Base-by-base conservation (phyloP, 2,329 filamentous ascomycete species). In the Fusarium agapanthi region DNA sequence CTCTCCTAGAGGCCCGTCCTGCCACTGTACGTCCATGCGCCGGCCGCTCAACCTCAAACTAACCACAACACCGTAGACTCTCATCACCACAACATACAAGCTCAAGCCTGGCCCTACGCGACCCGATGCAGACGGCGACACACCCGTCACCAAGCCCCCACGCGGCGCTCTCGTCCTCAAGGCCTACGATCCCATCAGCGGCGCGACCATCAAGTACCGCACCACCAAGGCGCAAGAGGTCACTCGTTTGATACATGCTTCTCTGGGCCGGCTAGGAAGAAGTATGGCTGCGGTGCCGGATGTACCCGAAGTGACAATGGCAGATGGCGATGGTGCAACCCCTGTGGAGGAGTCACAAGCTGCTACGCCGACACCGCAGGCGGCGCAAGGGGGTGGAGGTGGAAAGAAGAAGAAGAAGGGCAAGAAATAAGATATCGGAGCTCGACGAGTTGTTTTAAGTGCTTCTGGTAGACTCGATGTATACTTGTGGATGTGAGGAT, bases 211-310 rank as follows among this genome's bases (percentile, higher is more conserved):
- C 71, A 97, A 98, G 84, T 98, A 98, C 86, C 88, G 90, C 80
- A 99, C 96, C 40, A 92, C 92, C 80, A 97, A 97, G 83, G 94
- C 93, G 26, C 93, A 94, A 26, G 95, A 98, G 83, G 95, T 99
- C 15, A 92, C 92, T 30, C 87, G 96, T 34, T 84, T 99, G 77
- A 89, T 99, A 64, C 75, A 79, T 69, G 89, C 90, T 57, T 89
- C 91, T 47, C 82, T 99, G 71, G 95, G 94, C 2, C 88, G 89
- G 64, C 82, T 98, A 74, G 94, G 92, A n/a, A 87, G 90, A 61
- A 88, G 86, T 64, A 91, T 93, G 86, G 89, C 88, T 20, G 89
- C 86, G 38, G 79, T 91, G 74, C 84, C 85, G 58, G 82, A 82
- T 24, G 77, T 79, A 32, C 79, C 79, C 24, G 85, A 86, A 55